Conservation (phyloP, 345 rosid genomes). For the Eucalyptus sp. region DNA sequence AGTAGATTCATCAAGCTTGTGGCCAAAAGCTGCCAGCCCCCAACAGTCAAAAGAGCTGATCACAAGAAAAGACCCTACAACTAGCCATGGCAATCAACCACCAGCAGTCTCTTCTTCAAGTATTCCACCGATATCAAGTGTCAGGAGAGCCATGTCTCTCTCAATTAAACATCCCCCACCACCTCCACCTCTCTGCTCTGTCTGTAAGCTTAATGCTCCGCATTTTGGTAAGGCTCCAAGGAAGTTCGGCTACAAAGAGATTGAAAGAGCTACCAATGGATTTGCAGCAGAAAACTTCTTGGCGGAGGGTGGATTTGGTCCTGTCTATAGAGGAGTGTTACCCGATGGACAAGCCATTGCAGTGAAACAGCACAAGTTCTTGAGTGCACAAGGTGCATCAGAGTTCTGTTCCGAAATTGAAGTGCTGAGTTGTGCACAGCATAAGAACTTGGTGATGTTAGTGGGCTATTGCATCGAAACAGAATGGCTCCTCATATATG, state of each 20-base stretch:
- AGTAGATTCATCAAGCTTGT: not conserved
- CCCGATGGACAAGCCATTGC: constrained; percentile 48
- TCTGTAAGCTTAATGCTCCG: constrained; percentile 42
- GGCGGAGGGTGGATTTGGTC: constrained; percentile 50
- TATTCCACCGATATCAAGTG: constrained; percentile 6
- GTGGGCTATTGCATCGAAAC: constrained; percentile 53
- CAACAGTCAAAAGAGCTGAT: not conserved
- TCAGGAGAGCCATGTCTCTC: constrained; percentile 13
- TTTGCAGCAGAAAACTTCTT: constrained; percentile 34
- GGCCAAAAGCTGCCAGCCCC: not conserved
- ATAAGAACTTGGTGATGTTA: constrained; percentile 50
- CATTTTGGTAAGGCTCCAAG: constrained; percentile 35
- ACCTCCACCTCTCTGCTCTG: constrained; percentile 53
- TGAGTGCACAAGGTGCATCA: constrained; percentile 40
- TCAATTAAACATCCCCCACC: constrained; percentile 23
- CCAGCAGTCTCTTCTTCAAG: not conserved
- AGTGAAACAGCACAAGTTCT: constrained; percentile 38
- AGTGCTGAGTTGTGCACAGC: constrained; percentile 61
- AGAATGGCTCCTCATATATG: constrained; percentile 51
- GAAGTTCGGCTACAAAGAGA: constrained; percentile 30
- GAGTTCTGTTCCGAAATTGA: constrained; percentile 62
- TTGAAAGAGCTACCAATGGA: constrained; percentile 35
- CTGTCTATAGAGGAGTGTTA: constrained; percentile 38
- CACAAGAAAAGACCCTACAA: not conserved
- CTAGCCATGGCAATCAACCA: not conserved